These are phyloP conservation scores for Bryum argenteum DNA, from an alignment of 225 moss, liverwort and hornwort species.

Conservation along the genomic window DNA sequence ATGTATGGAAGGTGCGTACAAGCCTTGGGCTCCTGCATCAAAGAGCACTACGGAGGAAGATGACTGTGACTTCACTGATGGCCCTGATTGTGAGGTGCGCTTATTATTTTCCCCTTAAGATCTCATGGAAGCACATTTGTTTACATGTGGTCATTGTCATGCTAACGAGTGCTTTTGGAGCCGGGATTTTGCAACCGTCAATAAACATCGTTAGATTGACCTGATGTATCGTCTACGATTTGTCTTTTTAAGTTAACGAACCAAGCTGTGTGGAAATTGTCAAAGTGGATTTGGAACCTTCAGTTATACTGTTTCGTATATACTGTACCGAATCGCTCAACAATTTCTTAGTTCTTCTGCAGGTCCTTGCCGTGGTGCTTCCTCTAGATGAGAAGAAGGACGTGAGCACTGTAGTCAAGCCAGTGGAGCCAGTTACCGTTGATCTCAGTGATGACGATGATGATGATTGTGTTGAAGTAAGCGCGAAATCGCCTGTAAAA, in stretches of 20 bases:
- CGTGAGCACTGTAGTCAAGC: slow-evolving; percentile 38
- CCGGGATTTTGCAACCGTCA: background rate
- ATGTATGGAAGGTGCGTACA: slow-evolving; percentile 70
- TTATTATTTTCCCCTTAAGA: slow-evolving; percentile 16
- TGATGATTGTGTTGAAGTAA: slow-evolving; percentile 33
- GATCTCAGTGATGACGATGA: slow-evolving; percentile 55
- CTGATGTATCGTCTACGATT: background rate
- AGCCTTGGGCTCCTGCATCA: slow-evolving; percentile 52
- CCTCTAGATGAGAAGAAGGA: slow-evolving; percentile 55
- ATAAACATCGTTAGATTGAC: background rate
- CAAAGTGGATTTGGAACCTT: background rate
- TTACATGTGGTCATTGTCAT: background rate
- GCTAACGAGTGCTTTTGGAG: background rate
- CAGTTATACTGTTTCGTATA: background rate
- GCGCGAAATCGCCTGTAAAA: slow-evolving; percentile 24
- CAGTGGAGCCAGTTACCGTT: slow-evolving; percentile 30
- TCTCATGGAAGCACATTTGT: background rate
- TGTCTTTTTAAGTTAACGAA: background rate
- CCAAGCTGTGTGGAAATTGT: slow-evolving; percentile 8
- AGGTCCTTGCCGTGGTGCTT: slow-evolving; percentile 64
- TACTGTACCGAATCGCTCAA: background rate
- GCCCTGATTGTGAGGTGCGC: slow-evolving; percentile 73
- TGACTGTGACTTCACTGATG: slow-evolving; percentile 63
- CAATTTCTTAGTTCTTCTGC: background rate
- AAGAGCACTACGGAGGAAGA: slow-evolving; percentile 34